Percentiles rank a stretch among this genome's conserved stretches.
Conservation (phyloP, 352 stramenopile genomes). For the Globisporangium orthogonon region DNA sequence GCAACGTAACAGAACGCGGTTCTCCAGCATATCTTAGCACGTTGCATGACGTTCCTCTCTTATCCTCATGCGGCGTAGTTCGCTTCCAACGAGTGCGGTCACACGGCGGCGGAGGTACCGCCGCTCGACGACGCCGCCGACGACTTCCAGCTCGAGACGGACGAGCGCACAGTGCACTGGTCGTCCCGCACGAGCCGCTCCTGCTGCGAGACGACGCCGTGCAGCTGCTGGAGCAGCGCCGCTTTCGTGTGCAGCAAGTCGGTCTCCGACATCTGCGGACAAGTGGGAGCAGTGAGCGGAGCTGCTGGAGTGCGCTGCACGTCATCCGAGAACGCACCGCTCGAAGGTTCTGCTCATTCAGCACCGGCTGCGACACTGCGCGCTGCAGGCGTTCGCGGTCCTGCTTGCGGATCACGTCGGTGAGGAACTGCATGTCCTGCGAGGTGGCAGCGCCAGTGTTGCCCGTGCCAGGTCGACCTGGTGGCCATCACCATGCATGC, state of each 20-base stretch:
- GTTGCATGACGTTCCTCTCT: too few relatives aligned
- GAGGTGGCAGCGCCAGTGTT: slow-evolving; percentile 13
- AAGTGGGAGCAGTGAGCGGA: background rate
- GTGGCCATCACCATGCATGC: background rate
- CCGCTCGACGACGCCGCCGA: slow-evolving; percentile 28
- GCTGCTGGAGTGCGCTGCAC: too few relatives aligned
- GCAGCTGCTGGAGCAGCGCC: slow-evolving; percentile 44
- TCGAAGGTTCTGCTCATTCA: slow-evolving; percentile 24
- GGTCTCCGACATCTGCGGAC: slow-evolving; percentile 34
- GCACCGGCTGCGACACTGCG: slow-evolving; percentile 8
- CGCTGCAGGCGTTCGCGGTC: slow-evolving; percentile 28
- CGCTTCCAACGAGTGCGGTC: background rate
- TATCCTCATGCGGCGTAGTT: too few relatives aligned
- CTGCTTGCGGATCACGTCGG: slow-evolving; percentile 40
- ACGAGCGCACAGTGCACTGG: slow-evolving; percentile 57
- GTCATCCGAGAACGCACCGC: slow-evolving; percentile 16
- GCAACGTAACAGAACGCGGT: background rate
- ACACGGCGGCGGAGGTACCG: background rate
- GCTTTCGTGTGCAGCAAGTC: slow-evolving; percentile 50
- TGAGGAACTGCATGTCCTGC: slow-evolving; percentile 44
- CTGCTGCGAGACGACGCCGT: slow-evolving; percentile 44
- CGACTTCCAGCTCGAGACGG: slow-evolving; percentile 72
- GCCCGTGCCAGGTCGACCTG: background rate
- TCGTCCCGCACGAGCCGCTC: slow-evolving; percentile 43
- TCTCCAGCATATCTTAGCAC: too few relatives aligned